Evolutionary conservation across 2,329 filamentous ascomycete genomes (phyloP).

Genomic region (Fusarium beomiforme): DNA sequence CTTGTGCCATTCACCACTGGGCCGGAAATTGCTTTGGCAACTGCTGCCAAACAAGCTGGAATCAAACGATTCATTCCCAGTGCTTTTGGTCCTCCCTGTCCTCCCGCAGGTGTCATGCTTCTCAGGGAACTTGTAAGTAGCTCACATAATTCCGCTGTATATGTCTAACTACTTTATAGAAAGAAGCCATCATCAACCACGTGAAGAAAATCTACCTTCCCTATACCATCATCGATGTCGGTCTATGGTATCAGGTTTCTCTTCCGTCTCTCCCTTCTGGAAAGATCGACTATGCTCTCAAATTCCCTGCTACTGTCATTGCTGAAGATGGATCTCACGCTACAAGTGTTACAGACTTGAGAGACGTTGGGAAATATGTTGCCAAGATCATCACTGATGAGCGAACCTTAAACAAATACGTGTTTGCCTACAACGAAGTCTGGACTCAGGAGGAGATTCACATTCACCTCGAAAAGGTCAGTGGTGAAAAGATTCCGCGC

Average conservation of each 20-base stretch:
- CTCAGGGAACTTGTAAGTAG: slow-evolving; percentile 14
- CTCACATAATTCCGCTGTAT: accelerated
- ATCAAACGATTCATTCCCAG: slow-evolving; percentile 32
- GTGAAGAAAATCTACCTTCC: slow-evolving; percentile 59
- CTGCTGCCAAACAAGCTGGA: slow-evolving; percentile 25
- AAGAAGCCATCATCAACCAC: slow-evolving; percentile 61
- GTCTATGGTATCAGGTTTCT: slow-evolving; percentile 66
- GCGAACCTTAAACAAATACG: slow-evolving; percentile 62
- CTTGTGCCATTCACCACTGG: neutral
- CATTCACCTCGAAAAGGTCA: slow-evolving; percentile 56
- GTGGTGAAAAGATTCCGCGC: slow-evolving; percentile 57
- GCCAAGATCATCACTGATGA: slow-evolving; percentile 61
- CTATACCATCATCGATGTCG: slow-evolving; percentile 67
- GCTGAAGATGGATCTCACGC: slow-evolving; percentile 57
- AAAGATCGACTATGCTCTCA: slow-evolving; percentile 44
- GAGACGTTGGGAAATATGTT: slow-evolving; percentile 64
- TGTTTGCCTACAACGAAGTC: slow-evolving; percentile 60
- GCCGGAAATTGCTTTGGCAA: slow-evolving; percentile 14
- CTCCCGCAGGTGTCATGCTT: slow-evolving; percentile 20
- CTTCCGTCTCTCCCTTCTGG: slow-evolving; percentile 44
- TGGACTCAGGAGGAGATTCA: slow-evolving; percentile 58
- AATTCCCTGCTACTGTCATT: slow-evolving; percentile 49
- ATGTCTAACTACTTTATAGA: slow-evolving; percentile 40
- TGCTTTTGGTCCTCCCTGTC: slow-evolving; percentile 10
- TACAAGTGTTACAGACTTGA: slow-evolving; percentile 57